phyloP scores from a whole-genome alignment of 345 rosid genomes.

The Psidium friedrichsthalianum region DNA sequence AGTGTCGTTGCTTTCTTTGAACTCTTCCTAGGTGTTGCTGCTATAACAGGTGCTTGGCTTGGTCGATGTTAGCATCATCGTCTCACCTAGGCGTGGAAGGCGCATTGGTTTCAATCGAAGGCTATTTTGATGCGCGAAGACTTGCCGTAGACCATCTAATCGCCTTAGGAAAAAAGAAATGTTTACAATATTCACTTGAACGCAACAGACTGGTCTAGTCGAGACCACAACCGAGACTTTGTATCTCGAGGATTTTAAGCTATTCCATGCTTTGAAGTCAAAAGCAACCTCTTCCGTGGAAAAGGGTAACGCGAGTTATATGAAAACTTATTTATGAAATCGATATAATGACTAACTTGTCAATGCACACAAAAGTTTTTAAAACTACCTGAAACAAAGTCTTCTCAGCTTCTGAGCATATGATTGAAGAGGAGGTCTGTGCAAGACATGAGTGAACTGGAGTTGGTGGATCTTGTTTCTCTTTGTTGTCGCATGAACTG shows the following conservation, averaged over 20 bases:
- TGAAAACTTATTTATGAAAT: not conserved
- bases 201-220: rapidly evolving
- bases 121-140: not conserved
- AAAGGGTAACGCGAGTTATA: not conserved
- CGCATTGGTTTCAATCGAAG: not conserved
- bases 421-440: not conserved
- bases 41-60: no score
- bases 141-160: not conserved
- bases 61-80: not conserved
- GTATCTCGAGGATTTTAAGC: not conserved
- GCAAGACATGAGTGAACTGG: not conserved
- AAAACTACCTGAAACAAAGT: not conserved
- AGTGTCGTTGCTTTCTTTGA: no score
- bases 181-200: not conserved
- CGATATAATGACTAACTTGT: not conserved
- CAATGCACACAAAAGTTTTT: not conserved
- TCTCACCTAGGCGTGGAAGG: not conserved
- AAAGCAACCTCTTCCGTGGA: not conserved
- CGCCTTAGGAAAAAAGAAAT: not conserved
- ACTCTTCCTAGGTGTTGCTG: no score
- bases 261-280: not conserved
- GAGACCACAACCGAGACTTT: not conserved
- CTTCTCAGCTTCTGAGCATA: not conserved
- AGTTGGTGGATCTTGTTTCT: not conserved
- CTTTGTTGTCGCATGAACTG: not conserved